Base-by-base conservation (phyloP, 192 early-diverging fungal species). In the Pilobolus umbonatus region DNA sequence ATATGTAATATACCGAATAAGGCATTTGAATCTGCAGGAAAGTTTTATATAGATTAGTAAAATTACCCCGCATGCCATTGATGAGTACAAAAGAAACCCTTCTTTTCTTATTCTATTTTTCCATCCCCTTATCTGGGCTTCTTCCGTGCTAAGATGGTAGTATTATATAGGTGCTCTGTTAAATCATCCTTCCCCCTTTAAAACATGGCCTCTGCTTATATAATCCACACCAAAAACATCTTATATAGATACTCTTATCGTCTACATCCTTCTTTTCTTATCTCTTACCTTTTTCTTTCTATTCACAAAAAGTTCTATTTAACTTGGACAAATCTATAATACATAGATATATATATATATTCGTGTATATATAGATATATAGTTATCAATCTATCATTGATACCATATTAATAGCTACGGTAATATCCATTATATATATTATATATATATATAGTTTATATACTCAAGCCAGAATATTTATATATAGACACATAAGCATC, bases 1-100 rank as follows among this genome's bases (percentile, higher is more conserved):
- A 19, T 30, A 53, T 53, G 51, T 34, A 53, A 35, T 53, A 36
- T 32, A 53, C 32, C 19, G 24, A 24, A 35, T 21, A 38, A 53
- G 51, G 28, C n/a, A n/a, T 53, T 53, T 51, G 19, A 35, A 36
- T 5, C 51, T 53, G 51, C 51, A 53, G 32, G 51, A 53, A 53
- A 53, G 32, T 53, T 53, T 34, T 53, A 53, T 35, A 32, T 53
- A 53, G 51, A 50, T 50, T 30, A 31, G 22, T 26, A 26, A 48
- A 48, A 48, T 21, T 8, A 44, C 22, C 42, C 42, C 42, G 42
- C 42, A 21, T 21, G 42, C 42, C 17, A 21, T 44, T 21, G 28
- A 51, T 35, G 35, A 52, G 31, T 31, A 53, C 32, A 53, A 53
- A 10, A 32, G 28, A 53, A 19, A 30, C 29, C 26, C 29, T 53